A percentile compares a stretch with the other conserved stretches of the same genome.
These are phyloP conservation scores for Tuber magnatum DNA, from an alignment of 495 filamentous ascomycete genomes.

Conservation along the genomic window DNA sequence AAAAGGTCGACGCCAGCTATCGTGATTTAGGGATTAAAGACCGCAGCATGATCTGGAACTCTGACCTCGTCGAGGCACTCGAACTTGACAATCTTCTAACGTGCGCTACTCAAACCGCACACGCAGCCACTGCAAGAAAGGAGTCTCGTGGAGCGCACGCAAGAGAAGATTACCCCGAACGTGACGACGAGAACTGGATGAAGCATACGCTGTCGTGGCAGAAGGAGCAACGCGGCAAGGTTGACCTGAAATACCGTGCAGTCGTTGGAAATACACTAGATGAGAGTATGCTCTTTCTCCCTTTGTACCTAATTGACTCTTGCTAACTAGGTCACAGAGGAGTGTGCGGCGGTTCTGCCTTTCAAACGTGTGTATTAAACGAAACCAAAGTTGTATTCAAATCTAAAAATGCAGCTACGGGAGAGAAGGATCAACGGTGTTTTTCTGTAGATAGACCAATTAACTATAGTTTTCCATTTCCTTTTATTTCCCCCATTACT, in stretches of 20 bases:
- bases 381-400: neutral
- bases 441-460: neutral
- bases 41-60: constrained; percentile 99
- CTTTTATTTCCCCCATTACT: neutral
- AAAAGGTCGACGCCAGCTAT: constrained; percentile 71
- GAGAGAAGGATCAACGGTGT: neutral
- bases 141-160: constrained; percentile 93
- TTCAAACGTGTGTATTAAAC: constrained; percentile 77
- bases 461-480: neutral
- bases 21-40: constrained; percentile 85
- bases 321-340: constrained; percentile 40
- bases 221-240: constrained; percentile 72
- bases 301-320: neutral
- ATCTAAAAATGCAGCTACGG: neutral
- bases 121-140: constrained; percentile 76
- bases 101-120: constrained; percentile 91
- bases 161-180: constrained; percentile 86
- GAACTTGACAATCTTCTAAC: constrained; percentile 89
- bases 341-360: constrained; percentile 81
- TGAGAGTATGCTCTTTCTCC: constrained; percentile 46
- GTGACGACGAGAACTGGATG: constrained; percentile 95
- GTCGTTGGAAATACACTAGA: constrained; percentile 75
- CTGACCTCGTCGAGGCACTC: constrained; percentile 88
- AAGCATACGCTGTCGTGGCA: constrained; percentile 95
- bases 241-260: constrained; percentile 68